phyloP scores from a whole-genome alignment of 2,329 filamentous ascomycete species.

The Colletotrichum sojae region DNA sequence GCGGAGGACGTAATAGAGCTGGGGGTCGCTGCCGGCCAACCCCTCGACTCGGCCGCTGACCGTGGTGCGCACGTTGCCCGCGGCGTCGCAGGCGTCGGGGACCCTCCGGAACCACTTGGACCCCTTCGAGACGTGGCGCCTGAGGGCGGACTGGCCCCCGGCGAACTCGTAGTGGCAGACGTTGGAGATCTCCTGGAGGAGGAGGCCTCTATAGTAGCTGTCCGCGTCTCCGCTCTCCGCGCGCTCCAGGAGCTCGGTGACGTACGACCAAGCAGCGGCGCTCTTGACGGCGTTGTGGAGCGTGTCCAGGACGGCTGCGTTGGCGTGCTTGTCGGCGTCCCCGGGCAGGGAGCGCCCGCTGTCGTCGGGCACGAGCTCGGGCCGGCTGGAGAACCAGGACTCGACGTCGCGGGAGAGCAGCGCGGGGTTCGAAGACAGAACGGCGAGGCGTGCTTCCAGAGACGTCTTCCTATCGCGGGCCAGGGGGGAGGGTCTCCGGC shows the following conservation, averaged over 20 bases:
- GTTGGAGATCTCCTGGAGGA: conserved; percentile 63
- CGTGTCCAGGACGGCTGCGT: conserved; percentile 57
- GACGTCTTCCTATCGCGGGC: conserved; percentile 52
- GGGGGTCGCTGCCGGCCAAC: conserved; percentile 54
- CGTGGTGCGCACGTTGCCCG: conserved; percentile 52
- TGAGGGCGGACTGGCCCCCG: conserved; percentile 55
- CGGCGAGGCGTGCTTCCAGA: conserved; percentile 51
- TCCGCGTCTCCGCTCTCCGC: conserved; percentile 44
- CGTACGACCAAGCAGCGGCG: conserved; percentile 58
- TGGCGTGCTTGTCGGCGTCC: conserved; percentile 59
- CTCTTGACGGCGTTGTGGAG: conserved; percentile 53
- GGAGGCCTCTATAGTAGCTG: conserved; percentile 50
- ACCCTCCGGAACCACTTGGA: conserved; percentile 60
- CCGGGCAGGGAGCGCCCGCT: conserved; percentile 55
- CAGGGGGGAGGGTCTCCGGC: conserved; percentile 49
- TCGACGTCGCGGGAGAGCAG: conserved; percentile 53
- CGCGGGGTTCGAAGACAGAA: conserved; percentile 51
- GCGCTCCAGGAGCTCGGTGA: conserved; percentile 53
- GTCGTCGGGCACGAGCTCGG: conserved; percentile 61
- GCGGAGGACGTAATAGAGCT: conserved; percentile 60
- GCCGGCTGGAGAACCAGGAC: conserved; percentile 54
- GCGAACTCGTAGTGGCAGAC: conserved; percentile 59
- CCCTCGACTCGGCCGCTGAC: conserved; percentile 59
- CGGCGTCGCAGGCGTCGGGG: conserved; percentile 49
- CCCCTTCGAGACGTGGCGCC: conserved; percentile 51